Base-by-base conservation (phyloP, 176 grass and related monocot species). In the Avena insularis region DNA sequence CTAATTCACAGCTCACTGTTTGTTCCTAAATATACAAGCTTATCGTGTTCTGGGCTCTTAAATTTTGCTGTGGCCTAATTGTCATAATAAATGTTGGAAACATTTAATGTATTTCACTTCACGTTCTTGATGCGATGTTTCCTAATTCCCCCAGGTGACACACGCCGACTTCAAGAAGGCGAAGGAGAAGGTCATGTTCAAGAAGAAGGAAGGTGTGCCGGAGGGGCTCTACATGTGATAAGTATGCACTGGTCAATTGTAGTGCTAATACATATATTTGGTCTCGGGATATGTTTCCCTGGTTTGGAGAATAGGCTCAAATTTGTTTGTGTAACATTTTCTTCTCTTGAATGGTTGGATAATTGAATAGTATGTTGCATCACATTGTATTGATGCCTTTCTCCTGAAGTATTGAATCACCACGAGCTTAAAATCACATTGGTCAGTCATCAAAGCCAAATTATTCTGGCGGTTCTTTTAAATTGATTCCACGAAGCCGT, bases 111-210 rank as follows among this genome's bases (percentile, higher is more conserved):
- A 27, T 71, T 55, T 78, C 20, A 29, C 67, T 21, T 51, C 3
- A 20, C 13, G 25, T 78, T 46, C 31, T 49, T 84, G 77, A 65
- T 55, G 4, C 64, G 3, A 9, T 81, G 58, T 86, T 85, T 84
- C 63, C 35, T 54, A 33, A 21, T 77, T 72, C 36, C 62, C 27
- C 5, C 31, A 99, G 97, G 94, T 99, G 29, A 99, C 87, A 8
- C 97, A 99, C 76, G 31, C 72, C 0, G 97, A 99, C 82, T 97
- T 95, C 79, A 98, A 94, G 90, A 98, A 95, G 84, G 96, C 96
- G 15, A 98, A 98, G 86, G 96, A 98, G 84, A 98, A 98, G 81
- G 96, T 98, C 31, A 98, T 98, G 96, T 98, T 96, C 86, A 99
- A 99, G 89, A 99, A 99, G 92, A 96, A 97, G 92, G 97, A 99